These are phyloP conservation scores for Eucalyptus sp. DNA, from an alignment of 345 rosid species.

Conservation along the genomic window DNA sequence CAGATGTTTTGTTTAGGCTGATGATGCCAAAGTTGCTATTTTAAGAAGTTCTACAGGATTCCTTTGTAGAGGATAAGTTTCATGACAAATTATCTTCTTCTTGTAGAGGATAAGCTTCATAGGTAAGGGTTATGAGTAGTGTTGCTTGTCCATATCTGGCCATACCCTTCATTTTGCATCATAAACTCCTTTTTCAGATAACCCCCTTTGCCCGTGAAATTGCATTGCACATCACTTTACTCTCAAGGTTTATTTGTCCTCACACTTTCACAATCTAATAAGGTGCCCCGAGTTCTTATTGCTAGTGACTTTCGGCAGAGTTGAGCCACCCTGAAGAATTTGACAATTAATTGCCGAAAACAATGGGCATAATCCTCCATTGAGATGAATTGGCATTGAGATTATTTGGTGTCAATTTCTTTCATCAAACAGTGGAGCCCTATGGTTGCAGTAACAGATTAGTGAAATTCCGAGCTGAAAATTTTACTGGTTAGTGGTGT, in stretches of 20 bases:
- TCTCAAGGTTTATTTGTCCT: background rate
- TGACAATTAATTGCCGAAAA: background rate
- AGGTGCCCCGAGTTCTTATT: background rate
- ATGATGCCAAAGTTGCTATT: background rate
- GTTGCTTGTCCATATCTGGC: background rate
- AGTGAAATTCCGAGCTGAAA: background rate
- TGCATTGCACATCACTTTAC: background rate
- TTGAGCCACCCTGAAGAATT: background rate
- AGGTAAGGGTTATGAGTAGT: background rate
- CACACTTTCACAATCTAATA: background rate
- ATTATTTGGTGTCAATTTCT: background rate
- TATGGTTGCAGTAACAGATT: background rate
- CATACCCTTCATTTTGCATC: background rate
- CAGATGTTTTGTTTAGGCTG: background rate
- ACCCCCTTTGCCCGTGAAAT: background rate
- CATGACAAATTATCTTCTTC: background rate
- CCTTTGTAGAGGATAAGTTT: background rate
- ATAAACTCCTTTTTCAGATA: background rate
- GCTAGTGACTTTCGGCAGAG: background rate
- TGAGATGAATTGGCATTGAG: background rate
- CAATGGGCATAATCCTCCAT: background rate
- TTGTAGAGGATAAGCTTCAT: background rate
- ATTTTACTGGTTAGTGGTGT: background rate
- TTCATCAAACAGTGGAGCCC: background rate
- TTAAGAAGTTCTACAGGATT: background rate